phyloP scores from a whole-genome alignment of 2,329 filamentous ascomycete genomes.

The Fusarium nygamai region DNA sequence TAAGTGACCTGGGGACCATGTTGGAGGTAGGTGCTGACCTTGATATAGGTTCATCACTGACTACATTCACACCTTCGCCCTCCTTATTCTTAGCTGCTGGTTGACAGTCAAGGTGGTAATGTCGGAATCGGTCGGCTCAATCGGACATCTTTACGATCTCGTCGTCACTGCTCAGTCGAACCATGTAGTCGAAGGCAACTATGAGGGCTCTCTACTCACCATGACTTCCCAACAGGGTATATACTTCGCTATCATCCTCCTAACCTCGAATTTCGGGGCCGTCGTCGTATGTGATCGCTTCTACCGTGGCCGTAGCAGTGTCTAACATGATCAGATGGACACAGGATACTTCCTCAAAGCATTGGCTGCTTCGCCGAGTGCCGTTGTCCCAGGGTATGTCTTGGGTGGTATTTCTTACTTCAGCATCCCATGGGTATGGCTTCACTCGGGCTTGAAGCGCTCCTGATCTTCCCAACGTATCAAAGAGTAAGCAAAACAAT shows the following conservation, averaged over 20 bases:
- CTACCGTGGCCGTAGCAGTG: accelerated
- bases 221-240: not conserved
- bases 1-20: accelerated
- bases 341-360: not conserved
- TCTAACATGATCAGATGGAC: not conserved
- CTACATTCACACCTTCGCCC: not conserved
- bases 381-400: not conserved
- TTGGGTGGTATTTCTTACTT: not conserved
- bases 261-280: accelerated
- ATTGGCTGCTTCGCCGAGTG: not conserved
- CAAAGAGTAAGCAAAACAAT: not conserved
- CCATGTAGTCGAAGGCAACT: not conserved
- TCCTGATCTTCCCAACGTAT: not conserved
- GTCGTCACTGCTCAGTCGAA: not conserved
- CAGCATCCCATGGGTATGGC: not conserved
- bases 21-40: accelerated
- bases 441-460: not conserved
- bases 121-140: not conserved
- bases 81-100: not conserved
- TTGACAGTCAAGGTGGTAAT: not conserved
- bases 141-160: not conserved
- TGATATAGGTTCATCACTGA: not conserved
- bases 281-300: not conserved
- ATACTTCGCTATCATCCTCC: not conserved
- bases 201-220: not conserved